These are phyloP conservation scores for Solanum hybrid DNA, from an alignment of 305 asterid species.

Conservation along the genomic window DNA sequence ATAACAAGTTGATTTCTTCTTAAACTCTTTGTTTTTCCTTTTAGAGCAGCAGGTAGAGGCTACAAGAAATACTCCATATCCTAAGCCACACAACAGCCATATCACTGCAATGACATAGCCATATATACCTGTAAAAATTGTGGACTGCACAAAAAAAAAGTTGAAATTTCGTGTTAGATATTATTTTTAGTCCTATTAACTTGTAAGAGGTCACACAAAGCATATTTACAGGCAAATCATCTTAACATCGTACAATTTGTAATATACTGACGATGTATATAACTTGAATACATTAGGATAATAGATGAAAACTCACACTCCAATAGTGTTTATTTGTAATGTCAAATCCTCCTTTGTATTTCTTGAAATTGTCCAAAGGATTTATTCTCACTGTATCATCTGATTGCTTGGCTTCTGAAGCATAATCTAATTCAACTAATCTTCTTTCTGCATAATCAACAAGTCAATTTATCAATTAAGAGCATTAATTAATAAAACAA, in stretches of 20 bases:
- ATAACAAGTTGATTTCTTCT: constrained; percentile 26
- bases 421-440: constrained; percentile 19
- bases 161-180: neutral
- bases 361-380: constrained; percentile 52
- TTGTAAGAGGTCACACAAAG: neutral
- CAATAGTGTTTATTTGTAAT: constrained; percentile 64
- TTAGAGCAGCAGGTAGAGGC: constrained; percentile 20
- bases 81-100: constrained; percentile 61
- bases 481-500: neutral
- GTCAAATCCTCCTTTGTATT: constrained; percentile 81
- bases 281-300: neutral
- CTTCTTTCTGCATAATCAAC: constrained; percentile 29
- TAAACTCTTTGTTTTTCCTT: constrained; percentile 18
- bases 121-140: constrained; percentile 53
- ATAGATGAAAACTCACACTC: constrained; percentile 46
- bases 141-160: constrained; percentile 42
- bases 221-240: neutral
- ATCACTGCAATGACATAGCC: constrained; percentile 49
- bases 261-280: neutral
- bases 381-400: constrained; percentile 57
- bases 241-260: neutral
- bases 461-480: neutral
- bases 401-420: constrained; percentile 3
- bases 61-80: constrained; percentile 44
- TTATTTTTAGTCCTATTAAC: neutral